Conservation (phyloP, 2,329 filamentous ascomycete genomes). For the Pestalotiopsis sp. region DNA sequence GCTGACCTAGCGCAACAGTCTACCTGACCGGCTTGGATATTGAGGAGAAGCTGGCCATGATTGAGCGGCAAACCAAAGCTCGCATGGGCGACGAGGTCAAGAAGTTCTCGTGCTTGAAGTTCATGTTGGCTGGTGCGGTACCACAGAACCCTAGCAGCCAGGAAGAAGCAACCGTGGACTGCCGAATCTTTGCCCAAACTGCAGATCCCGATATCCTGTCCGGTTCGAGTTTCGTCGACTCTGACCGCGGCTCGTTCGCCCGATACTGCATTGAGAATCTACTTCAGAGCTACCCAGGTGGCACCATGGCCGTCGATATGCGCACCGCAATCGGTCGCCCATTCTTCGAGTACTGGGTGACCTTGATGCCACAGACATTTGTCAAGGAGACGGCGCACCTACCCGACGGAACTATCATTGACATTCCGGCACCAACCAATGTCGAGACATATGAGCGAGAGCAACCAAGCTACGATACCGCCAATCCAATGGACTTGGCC, state of each 20-base stretch:
- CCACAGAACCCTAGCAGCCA: conserved; percentile 31
- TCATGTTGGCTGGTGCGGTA: conserved; percentile 32
- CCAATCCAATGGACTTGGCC: conserved; percentile 19
- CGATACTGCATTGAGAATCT: conserved; percentile 32
- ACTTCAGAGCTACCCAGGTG: conserved; percentile 27
- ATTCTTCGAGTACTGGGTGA: conserved; percentile 28
- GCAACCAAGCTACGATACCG: conserved; percentile 24
- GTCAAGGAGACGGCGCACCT: conserved; percentile 24
- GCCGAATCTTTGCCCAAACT: conserved; percentile 42
- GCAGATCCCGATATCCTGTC: conserved; percentile 29
- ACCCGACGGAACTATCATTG: conserved; percentile 20
- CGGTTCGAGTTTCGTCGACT: conserved; percentile 28
- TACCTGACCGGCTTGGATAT: conserved; percentile 14
- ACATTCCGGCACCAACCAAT: conserved; percentile 23
- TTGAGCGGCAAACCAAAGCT: conserved; percentile 32
- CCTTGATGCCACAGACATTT: conserved; percentile 26
- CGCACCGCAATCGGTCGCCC: conserved; percentile 26
- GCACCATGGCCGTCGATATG: conserved; percentile 26
- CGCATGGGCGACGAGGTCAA: conserved; percentile 29
- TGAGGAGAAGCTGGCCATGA: conserved; percentile 19
- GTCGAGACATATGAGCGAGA: conserved; percentile 19
- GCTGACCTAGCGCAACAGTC: neutral
- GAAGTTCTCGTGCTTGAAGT: conserved; percentile 29
- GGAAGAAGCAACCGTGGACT: conserved; percentile 37
- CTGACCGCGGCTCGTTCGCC: conserved; percentile 32